phyloP scores from a whole-genome alignment of 176 grass and related monocot genomes.

The Puccinellia tenuiflora region DNA sequence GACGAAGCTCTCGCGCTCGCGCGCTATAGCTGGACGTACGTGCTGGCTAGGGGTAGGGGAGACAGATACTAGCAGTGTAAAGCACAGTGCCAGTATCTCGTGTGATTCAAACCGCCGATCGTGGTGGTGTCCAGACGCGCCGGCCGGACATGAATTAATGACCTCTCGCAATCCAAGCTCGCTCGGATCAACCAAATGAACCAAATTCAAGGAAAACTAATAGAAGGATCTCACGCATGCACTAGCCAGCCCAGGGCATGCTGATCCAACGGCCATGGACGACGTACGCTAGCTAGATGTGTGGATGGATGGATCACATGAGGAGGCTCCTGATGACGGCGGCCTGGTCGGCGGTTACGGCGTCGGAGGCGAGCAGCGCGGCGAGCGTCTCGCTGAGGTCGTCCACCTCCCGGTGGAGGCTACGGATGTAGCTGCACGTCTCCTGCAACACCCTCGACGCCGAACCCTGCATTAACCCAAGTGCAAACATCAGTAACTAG shows the following conservation, averaged over 20 bases:
- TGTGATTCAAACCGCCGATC: slow-evolving; percentile 7
- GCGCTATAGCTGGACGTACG: background rate
- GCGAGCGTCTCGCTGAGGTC: slow-evolving; percentile 68
- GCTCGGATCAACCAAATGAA: slow-evolving; percentile 2
- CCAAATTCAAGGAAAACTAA: background rate
- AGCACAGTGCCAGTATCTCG: slow-evolving; percentile 16
- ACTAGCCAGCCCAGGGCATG: too few species aligned
- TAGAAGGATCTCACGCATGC: too few species aligned
- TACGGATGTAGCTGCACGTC: slow-evolving; percentile 81
- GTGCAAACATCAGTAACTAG: too few species aligned
- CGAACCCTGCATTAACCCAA: slow-evolving; percentile 40
- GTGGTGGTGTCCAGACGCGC: background rate
- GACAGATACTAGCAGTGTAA: slow-evolving; percentile 2
- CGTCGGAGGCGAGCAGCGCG: slow-evolving; percentile 48
- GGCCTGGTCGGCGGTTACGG: slow-evolving; percentile 58
- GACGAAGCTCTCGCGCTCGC: background rate
- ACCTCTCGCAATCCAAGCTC: slow-evolving; percentile 23
- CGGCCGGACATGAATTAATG: background rate
- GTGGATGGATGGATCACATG: slow-evolving; percentile 29
- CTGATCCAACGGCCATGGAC: background rate
- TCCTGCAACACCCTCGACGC: slow-evolving; percentile 64
- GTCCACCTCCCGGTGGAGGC: slow-evolving; percentile 73
- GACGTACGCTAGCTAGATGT: background rate
- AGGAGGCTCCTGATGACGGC: slow-evolving; percentile 73
- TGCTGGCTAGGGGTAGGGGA: background rate